Evolutionary conservation across 2,329 filamentous ascomycete genomes (phyloP), one percentile per base, ranked within the genome.

Genomic region (Claviceps citrina): DNA sequence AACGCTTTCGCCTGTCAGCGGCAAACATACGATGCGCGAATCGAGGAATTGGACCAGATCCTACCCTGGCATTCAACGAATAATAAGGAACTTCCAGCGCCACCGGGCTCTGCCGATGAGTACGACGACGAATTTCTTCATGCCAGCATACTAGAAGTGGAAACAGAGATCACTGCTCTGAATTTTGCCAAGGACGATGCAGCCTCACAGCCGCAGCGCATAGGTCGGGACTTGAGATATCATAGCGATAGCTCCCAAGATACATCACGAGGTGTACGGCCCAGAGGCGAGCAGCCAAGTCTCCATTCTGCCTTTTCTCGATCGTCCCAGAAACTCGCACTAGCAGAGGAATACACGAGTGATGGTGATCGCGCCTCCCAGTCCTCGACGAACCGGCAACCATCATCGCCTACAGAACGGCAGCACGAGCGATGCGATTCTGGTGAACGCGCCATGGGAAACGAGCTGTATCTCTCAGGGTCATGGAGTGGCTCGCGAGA

Each of bases 1-100:
- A 38, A 27, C 31, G 5, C 26, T 18, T 20, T 16, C 26, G 27
- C 13, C 13, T 13, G 3, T 12, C 28, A 93, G 84, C 79, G 84
- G 53, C 77, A 81, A 47, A 95, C 89, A 2, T 98, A 98, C 58
- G 85, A 81, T 38, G 84, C 80, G 43, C 80, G 91, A 41, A 93
- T 96, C 49, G 78, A 81, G 36, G 91, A 98, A 57, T 67, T 98
- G 31, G 76, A 82, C 51, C 77, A 80, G 47, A 74, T 91, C 52
- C 66, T 77, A 49, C 67, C 76, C 59, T 56, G 70, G 58, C 53
- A 68, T 49, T 49, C 62, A 46, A 49, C 51, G 46, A 70, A 73
- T 39, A 76, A 75, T 38, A 95, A 94, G 56, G 81, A 81, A 20
- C 66, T 96, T 8, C 89, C 89, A 25, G 76, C 68, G 5, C 64